Percentiles rank a stretch among this genome's conserved stretches.
phyloP scores from a whole-genome alignment of 345 rosid species.

The Draba incana region DNA sequence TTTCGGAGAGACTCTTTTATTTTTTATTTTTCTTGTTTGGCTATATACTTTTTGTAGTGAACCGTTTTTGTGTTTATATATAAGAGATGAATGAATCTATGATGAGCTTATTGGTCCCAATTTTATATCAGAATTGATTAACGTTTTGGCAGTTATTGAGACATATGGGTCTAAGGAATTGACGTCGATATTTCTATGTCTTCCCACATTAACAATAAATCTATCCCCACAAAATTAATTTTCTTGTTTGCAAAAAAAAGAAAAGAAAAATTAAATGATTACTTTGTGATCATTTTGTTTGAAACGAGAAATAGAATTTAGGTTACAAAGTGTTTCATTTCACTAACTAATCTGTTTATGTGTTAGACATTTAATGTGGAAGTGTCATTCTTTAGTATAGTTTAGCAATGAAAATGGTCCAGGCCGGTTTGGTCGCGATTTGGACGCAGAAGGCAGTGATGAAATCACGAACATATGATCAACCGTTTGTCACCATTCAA shows the following conservation, averaged over 20 bases:
- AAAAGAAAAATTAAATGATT: neutral
- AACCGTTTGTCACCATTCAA: neutral
- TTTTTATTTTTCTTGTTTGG: conserved; percentile 1
- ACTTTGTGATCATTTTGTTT: conserved; percentile 18
- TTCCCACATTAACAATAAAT: conserved; percentile 34
- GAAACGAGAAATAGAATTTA: conserved; percentile 7
- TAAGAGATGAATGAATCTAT: conserved; percentile 37
- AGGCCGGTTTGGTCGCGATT: too few species aligned
- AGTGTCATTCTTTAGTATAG: neutral
- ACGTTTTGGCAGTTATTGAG: conserved; percentile 43
- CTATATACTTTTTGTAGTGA: conserved; percentile 15
- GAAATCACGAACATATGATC: neutral
- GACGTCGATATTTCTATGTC: conserved; percentile 40
- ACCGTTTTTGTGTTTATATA: conserved; percentile 43
- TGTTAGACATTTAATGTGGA: neutral
- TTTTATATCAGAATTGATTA: conserved; percentile 35
- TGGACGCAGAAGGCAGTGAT: too few species aligned
- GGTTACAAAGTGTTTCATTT: conserved; percentile 22
- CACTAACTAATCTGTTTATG: neutral
- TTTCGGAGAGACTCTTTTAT: conserved; percentile 23
- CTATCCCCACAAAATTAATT: conserved; percentile 34
- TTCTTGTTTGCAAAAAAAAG: conserved; percentile 25
- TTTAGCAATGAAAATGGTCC: neutral
- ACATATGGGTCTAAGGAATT: conserved; percentile 41
- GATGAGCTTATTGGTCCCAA: conserved; percentile 39